These are phyloP conservation scores for Aspergillus brasiliensis DNA, from an alignment of 2,329 filamentous ascomycete species.

Conservation along the genomic window DNA sequence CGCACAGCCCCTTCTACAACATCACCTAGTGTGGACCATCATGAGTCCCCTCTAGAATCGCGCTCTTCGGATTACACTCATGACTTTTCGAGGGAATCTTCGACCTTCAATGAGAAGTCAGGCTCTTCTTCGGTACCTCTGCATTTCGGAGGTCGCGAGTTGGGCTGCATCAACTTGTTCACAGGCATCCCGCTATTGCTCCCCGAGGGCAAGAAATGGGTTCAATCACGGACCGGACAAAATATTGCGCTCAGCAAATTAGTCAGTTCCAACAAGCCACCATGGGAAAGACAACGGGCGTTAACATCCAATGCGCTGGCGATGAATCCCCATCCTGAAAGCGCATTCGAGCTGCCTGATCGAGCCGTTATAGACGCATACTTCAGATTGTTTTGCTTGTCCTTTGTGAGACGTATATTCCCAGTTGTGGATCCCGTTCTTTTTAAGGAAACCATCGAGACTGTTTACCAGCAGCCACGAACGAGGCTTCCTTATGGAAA, in stretches of 20 bases:
- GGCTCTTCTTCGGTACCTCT: conserved; percentile 41
- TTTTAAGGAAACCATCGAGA: conserved; percentile 49
- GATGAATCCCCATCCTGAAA: conserved; percentile 23
- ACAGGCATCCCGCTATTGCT: conserved; percentile 56
- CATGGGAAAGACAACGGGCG: conserved; percentile 40
- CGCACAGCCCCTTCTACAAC: conserved; percentile 20
- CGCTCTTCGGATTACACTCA: neutral
- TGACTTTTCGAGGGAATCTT: neutral
- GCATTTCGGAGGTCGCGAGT: conserved; percentile 52
- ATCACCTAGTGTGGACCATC: conserved; percentile 5
- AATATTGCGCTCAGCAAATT: conserved; percentile 32
- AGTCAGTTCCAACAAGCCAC: conserved; percentile 28
- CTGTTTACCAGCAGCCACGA: conserved; percentile 45
- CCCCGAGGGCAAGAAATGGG: conserved; percentile 51
- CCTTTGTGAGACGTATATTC: conserved; percentile 49
- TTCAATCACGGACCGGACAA: conserved; percentile 50
- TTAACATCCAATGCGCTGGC: conserved; percentile 23
- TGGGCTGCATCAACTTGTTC: conserved; percentile 51
- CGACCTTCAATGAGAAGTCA: conserved; percentile 16
- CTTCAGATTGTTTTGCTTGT: conserved; percentile 34
- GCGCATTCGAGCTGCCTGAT: conserved; percentile 41
- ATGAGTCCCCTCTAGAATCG: neutral
- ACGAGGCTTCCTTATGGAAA: conserved; percentile 24
- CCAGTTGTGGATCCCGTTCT: conserved; percentile 53
- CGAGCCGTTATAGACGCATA: conserved; percentile 32